phyloP scores from a whole-genome alignment of 192 early-diverging fungal genomes.

The Allomyces arbusculus region DNA sequence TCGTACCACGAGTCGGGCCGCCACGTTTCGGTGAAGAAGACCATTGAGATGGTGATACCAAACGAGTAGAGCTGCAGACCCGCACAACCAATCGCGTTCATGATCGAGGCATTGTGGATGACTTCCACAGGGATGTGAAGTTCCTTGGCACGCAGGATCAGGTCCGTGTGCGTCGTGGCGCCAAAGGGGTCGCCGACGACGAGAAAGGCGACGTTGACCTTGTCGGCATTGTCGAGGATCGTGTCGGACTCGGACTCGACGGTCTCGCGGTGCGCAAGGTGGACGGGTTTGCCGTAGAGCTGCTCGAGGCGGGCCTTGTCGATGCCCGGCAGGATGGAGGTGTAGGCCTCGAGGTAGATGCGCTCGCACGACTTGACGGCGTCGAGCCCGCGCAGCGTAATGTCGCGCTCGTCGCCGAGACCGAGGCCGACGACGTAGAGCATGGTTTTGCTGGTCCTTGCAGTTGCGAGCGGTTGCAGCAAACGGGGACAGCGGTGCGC shows the following conservation, averaged over 20 bases:
- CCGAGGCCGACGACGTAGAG: conserved; percentile 82
- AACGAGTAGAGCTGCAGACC: conserved; percentile 95
- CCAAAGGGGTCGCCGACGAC: conserved; percentile 96
- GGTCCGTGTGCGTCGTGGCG: conserved; percentile 93
- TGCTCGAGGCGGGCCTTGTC: conserved; percentile 24
- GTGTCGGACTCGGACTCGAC: conserved; percentile 79
- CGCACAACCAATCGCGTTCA: conserved; percentile 91
- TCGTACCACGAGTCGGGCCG: conserved; percentile 92
- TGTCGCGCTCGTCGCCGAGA: conserved; percentile 86
- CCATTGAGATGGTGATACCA: conserved; percentile 95
- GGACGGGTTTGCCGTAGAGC: conserved; percentile 68
- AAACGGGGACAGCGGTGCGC: too few relatives aligned
- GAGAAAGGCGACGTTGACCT: conserved; percentile 76
- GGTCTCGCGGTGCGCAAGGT: conserved; percentile 90
- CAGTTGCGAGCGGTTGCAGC: too few relatives aligned
- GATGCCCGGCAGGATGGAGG: conserved; percentile 55
- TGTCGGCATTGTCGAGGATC: conserved; percentile 74
- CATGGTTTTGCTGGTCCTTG: conserved; percentile 15
- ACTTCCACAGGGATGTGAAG: conserved; percentile 60
- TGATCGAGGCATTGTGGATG: conserved; percentile 98
- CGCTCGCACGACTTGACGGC: conserved; percentile 69
- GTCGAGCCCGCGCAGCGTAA: conserved; percentile 89
- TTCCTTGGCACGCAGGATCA: conserved; percentile 82
- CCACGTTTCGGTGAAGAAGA: conserved; percentile 94
- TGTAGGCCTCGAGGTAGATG: conserved; percentile 90